Evolutionary conservation across 495 filamentous ascomycete genomes (phyloP).

Genomic region (Annulohypoxylon moriforme): DNA sequence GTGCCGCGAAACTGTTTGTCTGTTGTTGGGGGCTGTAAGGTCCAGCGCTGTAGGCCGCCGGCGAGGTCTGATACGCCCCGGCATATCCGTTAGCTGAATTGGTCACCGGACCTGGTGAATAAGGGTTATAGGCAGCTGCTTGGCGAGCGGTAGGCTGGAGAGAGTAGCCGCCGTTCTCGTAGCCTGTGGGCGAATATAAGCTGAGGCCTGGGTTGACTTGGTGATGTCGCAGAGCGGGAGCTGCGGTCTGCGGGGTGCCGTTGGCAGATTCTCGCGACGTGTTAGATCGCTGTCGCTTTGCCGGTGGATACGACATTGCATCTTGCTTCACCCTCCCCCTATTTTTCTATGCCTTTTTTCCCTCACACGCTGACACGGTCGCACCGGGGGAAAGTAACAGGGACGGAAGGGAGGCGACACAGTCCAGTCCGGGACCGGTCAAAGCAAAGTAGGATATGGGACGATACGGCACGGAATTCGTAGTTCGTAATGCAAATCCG

Average conservation of each 20-base stretch:
- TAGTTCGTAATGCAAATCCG: background rate
- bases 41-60: constrained; percentile 40
- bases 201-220: constrained; percentile 38
- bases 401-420: constrained; percentile 16
- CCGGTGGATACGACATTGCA: constrained; percentile 52
- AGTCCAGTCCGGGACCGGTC: background rate
- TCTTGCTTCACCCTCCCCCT: constrained; percentile 29
- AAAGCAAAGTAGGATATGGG: background rate
- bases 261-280: constrained; percentile 50
- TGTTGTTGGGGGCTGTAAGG: constrained; percentile 48
- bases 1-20: constrained; percentile 38
- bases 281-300: constrained; percentile 53
- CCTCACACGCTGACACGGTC: constrained; percentile 29
- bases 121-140: constrained; percentile 39
- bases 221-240: constrained; percentile 44
- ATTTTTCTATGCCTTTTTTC: constrained; percentile 9
- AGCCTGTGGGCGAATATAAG: constrained; percentile 36
- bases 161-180: constrained; percentile 47
- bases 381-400: constrained; percentile 10
- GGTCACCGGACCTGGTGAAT: constrained; percentile 46
- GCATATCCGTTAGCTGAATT: constrained; percentile 44
- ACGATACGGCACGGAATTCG: constrained; percentile 9
- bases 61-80: constrained; percentile 43
- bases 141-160: constrained; percentile 42
- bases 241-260: constrained; percentile 41